Evolutionary conservation across 164 flowering plant species (phyloP).

Genomic region (Piper betle): DNA sequence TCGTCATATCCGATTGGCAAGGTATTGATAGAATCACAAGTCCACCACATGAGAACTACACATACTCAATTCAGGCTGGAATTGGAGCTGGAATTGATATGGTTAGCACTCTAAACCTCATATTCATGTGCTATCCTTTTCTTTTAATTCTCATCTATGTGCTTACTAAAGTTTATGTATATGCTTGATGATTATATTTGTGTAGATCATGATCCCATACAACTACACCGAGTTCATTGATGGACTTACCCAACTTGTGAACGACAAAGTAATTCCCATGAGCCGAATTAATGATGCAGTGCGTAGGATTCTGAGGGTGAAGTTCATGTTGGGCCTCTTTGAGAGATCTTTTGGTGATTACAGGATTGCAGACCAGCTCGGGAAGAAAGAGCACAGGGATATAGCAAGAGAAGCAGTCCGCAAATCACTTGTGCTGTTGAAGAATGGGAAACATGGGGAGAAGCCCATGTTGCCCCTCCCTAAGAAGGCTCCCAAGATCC

Average conservation of each 20-base stretch:
- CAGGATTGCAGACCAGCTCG: slow-evolving; percentile 9
- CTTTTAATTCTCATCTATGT: no score
- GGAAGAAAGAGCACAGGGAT: slow-evolving; percentile 18
- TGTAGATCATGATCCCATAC: slow-evolving; percentile 7
- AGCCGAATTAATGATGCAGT: slow-evolving; percentile 11
- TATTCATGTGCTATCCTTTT: no score
- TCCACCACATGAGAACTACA: no score
- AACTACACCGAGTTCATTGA: slow-evolving; percentile 7
- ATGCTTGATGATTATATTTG: not conserved
- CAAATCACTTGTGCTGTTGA: slow-evolving; percentile 23
- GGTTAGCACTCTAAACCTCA: no score
- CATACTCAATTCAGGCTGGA: no score
- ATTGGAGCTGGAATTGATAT: no score
- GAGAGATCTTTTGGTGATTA: slow-evolving; percentile 8
- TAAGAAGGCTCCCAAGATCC: slow-evolving; percentile 23
- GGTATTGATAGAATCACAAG: no score
- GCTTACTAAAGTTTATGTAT: no score
- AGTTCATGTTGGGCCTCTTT: slow-evolving; percentile 10
- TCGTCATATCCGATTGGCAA: no score
- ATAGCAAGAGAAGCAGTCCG: slow-evolving; percentile 30
- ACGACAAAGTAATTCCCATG: slow-evolving; percentile 6
- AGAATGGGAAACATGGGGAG: slow-evolving; percentile 17
- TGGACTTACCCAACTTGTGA: slow-evolving; percentile 6
- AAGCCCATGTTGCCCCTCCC: slow-evolving; percentile 22
- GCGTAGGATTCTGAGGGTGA: slow-evolving; percentile 8